Evolutionary conservation across 2,329 filamentous ascomycete genomes (phyloP).

Genomic region (Beauveria bassiana): DNA sequence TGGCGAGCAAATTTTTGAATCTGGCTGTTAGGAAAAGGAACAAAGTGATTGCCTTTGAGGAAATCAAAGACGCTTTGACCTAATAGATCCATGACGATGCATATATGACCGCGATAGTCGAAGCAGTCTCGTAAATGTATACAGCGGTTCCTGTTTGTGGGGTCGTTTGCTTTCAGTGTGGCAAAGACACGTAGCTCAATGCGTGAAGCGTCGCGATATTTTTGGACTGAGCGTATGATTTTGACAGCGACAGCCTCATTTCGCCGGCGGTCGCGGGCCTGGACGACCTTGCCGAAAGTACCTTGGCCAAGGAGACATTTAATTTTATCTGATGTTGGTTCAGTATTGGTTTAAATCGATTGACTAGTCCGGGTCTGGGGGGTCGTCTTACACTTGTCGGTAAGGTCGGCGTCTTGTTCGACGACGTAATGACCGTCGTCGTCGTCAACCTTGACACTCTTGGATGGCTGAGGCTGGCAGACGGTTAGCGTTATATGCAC

Average conservation of each 20-base stretch:
- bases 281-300: slow-evolving; percentile 96
- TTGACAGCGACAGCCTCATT: slow-evolving; percentile 86
- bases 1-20: slow-evolving; percentile 96
- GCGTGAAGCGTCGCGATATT: slow-evolving; percentile 90
- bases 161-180: slow-evolving; percentile 85
- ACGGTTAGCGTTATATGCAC: neutral
- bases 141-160: slow-evolving; percentile 87
- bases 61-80: slow-evolving; percentile 99
- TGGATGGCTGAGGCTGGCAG: slow-evolving; percentile 29
- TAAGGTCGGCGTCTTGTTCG: slow-evolving; percentile 74
- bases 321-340: slow-evolving; percentile 62
- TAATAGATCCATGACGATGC: slow-evolving; percentile 68
- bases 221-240: slow-evolving; percentile 96
- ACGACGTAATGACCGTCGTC: slow-evolving; percentile 98
- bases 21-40: slow-evolving; percentile 96
- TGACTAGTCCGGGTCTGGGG: neutral
- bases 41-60: slow-evolving; percentile 88
- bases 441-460: slow-evolving; percentile 76
- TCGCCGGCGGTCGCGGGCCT: slow-evolving; percentile 73
- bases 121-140: slow-evolving; percentile 96
- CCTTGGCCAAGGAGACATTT: slow-evolving; percentile 87
- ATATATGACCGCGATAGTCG: slow-evolving; percentile 95
- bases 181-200: slow-evolving; percentile 92
- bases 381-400: slow-evolving; percentile 70
- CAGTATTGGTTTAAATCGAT: neutral